phyloP scores from a whole-genome alignment of 768 basidiomycete species.

The Auriscalpium microsporum region DNA sequence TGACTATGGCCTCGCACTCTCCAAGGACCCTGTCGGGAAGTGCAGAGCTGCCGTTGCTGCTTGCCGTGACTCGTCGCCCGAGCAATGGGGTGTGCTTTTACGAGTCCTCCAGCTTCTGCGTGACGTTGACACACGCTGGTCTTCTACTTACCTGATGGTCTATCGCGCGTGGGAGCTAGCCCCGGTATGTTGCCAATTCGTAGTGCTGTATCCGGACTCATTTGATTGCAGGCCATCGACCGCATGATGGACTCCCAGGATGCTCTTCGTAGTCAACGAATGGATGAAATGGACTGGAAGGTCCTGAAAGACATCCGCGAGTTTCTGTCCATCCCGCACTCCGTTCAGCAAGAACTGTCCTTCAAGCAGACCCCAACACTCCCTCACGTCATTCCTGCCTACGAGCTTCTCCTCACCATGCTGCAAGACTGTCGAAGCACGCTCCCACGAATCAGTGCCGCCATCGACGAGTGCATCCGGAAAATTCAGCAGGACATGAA shows the following conservation, averaged over 20 bases:
- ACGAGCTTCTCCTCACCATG: not conserved
- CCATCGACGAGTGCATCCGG: not conserved
- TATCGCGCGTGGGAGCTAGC: conserved; percentile 15
- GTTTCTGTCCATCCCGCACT: not conserved
- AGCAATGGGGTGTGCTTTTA: not conserved
- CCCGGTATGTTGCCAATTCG: not conserved
- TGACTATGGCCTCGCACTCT: not conserved
- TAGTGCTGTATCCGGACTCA: not conserved
- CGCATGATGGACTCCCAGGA: not conserved
- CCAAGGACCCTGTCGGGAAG: not conserved
- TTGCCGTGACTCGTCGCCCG: not conserved
- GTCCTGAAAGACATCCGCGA: not conserved
- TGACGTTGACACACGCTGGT: conserved; percentile 20
- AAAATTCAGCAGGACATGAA: not conserved
- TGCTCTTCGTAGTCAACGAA: not conserved
- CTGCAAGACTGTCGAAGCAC: not conserved
- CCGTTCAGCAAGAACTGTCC: conserved; percentile 1
- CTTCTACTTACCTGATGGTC: conserved; percentile 18
- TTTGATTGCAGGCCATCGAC: not conserved
- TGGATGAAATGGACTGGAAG: not conserved
- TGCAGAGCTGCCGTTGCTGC: not conserved
- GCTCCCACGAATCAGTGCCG: not conserved
- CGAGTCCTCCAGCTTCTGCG: conserved; percentile 7
- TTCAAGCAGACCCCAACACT: not conserved
- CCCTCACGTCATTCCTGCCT: not conserved